Evolutionary conservation across 1,284 basidiomycete species (phyloP).

Genomic region (Lentinula novae-zelandiae): DNA sequence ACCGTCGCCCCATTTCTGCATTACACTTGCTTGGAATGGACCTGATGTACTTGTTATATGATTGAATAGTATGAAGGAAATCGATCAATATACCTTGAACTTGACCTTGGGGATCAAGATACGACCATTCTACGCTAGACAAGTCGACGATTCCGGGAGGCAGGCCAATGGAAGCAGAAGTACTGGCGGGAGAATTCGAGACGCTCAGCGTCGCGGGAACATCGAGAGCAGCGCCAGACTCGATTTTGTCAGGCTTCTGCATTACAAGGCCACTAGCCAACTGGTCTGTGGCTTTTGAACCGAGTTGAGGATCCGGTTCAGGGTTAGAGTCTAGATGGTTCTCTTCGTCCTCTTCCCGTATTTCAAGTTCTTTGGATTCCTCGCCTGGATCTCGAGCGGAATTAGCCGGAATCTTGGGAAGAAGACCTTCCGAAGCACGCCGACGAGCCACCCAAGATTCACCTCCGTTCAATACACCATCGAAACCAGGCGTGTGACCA

Average conservation of each 20-base stretch:
- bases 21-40: constrained; percentile 85
- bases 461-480: constrained; percentile 63
- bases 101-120: constrained; percentile 86
- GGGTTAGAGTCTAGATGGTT: constrained; percentile 9
- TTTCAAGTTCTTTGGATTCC: constrained; percentile 39
- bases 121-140: constrained; percentile 83
- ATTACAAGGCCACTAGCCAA: constrained; percentile 11
- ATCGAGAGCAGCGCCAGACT: constrained; percentile 15
- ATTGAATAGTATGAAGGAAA: background rate
- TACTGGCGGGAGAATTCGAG: constrained; percentile 16
- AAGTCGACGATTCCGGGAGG: constrained; percentile 54
- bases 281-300: constrained; percentile 8
- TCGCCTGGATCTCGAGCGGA: constrained; percentile 36
- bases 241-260: constrained; percentile 12
- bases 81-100: constrained; percentile 66
- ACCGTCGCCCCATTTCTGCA: constrained; percentile 96
- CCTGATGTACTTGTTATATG: constrained; percentile 41
- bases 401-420: constrained; percentile 36
- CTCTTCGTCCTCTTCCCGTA: constrained; percentile 60
- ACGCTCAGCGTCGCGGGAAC: constrained; percentile 11
- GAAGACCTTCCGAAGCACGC: constrained; percentile 49
- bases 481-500: constrained; percentile 57
- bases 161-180: constrained; percentile 26
- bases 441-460: constrained; percentile 66
- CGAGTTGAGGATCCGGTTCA: constrained; percentile 6